A percentile compares a stretch with the other conserved stretches of the same genome.
These are phyloP conservation scores for Pinus tabuliformis DNA, from an alignment of 75 land plant genomes.

Conservation along the genomic window DNA sequence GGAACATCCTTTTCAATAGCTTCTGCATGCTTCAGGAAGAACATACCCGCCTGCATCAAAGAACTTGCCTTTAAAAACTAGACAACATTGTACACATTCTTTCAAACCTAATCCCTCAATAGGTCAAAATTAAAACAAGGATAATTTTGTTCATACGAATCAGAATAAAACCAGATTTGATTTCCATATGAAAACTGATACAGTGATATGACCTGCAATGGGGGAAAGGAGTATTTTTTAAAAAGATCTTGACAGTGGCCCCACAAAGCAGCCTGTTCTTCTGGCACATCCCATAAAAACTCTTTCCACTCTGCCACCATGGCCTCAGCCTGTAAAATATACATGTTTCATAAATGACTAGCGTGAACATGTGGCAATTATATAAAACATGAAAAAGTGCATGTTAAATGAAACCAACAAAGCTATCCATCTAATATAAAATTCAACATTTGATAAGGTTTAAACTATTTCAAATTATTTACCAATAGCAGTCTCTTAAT, in stretches of 20 bases:
- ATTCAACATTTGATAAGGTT: too few species aligned
- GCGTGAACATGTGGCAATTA: not conserved
- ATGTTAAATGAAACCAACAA: not conserved
- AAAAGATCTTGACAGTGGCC: slow-evolving; percentile 91
- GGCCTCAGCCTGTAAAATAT: slow-evolving; percentile 78
- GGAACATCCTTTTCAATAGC: slow-evolving; percentile 82
- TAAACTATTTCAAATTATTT: too few species aligned
- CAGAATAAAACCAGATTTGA: not conserved
- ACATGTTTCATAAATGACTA: not conserved
- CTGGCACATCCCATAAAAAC: slow-evolving; percentile 96
- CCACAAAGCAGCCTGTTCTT: slow-evolving; percentile 95
- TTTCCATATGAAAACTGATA: slow-evolving; percentile 1
- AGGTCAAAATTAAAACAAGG: not conserved
- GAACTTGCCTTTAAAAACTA: slow-evolving; percentile 8
- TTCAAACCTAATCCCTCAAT: not conserved
- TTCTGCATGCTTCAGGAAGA: slow-evolving; percentile 97
- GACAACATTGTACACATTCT: not conserved
- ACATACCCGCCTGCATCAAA: slow-evolving; percentile 77
- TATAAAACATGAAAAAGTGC: not conserved
- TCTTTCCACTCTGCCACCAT: slow-evolving; percentile 99
- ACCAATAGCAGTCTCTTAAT: too few species aligned
- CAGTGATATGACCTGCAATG: slow-evolving; percentile 57
- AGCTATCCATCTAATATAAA: not conserved
- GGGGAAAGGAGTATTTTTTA: slow-evolving; percentile 71
- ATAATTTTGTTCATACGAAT: not conserved